These are phyloP conservation scores for Elaeagnus macrophylla DNA, from an alignment of 306 rosid genomes.

Conservation along the genomic window DNA sequence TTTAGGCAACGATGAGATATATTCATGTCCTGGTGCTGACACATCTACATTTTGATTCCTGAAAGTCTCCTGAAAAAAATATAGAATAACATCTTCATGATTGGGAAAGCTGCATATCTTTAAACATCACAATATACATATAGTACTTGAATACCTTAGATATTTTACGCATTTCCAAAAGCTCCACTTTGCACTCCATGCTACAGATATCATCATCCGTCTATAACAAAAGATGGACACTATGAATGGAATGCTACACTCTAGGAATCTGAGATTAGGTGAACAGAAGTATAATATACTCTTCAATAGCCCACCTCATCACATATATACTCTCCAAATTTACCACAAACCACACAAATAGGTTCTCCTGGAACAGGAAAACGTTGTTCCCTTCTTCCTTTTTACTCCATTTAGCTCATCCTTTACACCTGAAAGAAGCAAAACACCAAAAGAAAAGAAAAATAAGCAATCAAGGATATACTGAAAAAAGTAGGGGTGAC, in stretches of 20 bases:
- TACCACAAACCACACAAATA: conserved; percentile 69
- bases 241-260: conserved; percentile 3
- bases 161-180: conserved; percentile 39
- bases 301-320: conserved; percentile 39
- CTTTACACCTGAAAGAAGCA: conserved; percentile 21
- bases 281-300: conserved; percentile 1
- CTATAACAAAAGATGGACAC: conserved; percentile 34
- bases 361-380: conserved; percentile 72
- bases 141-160: conserved; percentile 30
- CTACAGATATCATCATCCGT: conserved; percentile 84
- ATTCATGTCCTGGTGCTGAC: conserved; percentile 25
- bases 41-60: conserved; percentile 22
- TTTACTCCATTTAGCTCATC: conserved; percentile 36
- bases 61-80: conserved; percentile 34
- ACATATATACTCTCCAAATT: conserved; percentile 86
- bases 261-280: conserved; percentile 5
- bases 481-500: not conserved
- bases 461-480: not conserved
- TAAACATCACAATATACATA: conserved; percentile 5
- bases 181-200: conserved; percentile 76
- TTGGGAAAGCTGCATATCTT: conserved; percentile 6
- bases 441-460: not conserved
- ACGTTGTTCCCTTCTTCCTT: conserved; percentile 57
- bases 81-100: conserved; percentile 4
- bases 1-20: conserved; percentile 31